phyloP scores from a whole-genome alignment of 805 yeast genomes.

The Torulaspora microellipsoides region DNA sequence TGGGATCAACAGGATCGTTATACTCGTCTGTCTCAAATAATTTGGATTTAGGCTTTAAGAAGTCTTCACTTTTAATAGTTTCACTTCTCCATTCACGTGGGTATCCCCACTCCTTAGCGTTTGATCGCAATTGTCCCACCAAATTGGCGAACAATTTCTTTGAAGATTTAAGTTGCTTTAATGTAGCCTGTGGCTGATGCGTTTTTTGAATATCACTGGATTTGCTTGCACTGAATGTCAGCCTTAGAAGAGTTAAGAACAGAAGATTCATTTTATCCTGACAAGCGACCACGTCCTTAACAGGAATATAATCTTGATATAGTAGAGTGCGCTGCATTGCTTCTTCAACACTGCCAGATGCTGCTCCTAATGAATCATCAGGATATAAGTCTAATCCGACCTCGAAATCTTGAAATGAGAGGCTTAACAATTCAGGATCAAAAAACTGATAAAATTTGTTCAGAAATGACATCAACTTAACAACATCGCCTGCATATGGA shows the following conservation, averaged over 20 bases:
- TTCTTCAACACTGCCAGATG: constrained; percentile 13
- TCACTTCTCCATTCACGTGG: constrained; percentile 29
- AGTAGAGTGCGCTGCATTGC: constrained; percentile 6
- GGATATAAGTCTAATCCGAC: constrained; percentile 29
- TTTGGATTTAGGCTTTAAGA: constrained; percentile 12
- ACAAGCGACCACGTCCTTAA: constrained; percentile 18
- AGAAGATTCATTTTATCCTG: constrained; percentile 30
- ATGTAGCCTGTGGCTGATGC: constrained; percentile 17
- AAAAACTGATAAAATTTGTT: constrained; percentile 27
- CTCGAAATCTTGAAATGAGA: constrained; percentile 33
- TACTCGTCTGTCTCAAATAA: constrained; percentile 17
- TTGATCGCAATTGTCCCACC: constrained; percentile 20
- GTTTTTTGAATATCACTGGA: constrained; percentile 14
- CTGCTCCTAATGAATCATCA: constrained; percentile 13
- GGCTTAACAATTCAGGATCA: constrained; percentile 19
- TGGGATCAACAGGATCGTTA: constrained; percentile 20
- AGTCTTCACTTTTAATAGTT: constrained; percentile 4
- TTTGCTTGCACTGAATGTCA: constrained; percentile 19
- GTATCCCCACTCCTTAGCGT: constrained; percentile 28
- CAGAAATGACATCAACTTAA: constrained; percentile 31
- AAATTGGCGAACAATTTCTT: constrained; percentile 23
- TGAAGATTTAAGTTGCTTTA: constrained; percentile 16
- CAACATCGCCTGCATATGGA: constrained; percentile 28
- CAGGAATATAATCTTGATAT: constrained; percentile 16
- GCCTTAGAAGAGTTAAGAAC: constrained; percentile 23